phyloP scores from a whole-genome alignment of 1,139 yeast genomes.

The Suhomyces bribrorum region DNA sequence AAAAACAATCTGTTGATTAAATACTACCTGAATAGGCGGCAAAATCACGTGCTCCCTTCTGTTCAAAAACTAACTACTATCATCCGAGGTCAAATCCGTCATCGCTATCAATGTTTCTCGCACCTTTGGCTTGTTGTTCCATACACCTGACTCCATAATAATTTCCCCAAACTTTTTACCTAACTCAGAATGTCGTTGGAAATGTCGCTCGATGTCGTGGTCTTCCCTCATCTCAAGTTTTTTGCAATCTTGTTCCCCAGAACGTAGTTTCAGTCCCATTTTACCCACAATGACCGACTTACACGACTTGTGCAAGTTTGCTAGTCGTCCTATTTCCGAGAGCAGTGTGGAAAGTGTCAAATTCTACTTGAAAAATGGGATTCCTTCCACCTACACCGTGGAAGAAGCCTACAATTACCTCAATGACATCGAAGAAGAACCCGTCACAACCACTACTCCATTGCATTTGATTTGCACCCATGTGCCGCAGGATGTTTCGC shows the following conservation, averaged over 20 bases:
- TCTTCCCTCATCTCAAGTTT: not conserved
- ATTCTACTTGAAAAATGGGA: constrained; percentile 55
- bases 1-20: too few species aligned
- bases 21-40: too few species aligned
- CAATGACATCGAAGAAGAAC: constrained; percentile 40
- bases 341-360: constrained; percentile 47
- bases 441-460: constrained; percentile 63
- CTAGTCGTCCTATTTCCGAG: constrained; percentile 53
- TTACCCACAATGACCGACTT: constrained; percentile 57
- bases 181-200: too few species aligned
- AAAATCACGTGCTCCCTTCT: too few species aligned
- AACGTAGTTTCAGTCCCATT: not conserved
- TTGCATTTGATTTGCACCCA: constrained; percentile 64
- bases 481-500: constrained; percentile 47
- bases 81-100: too few species aligned
- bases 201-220: not conserved
- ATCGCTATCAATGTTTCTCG: too few species aligned
- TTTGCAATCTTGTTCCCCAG: too few species aligned
- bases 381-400: constrained; percentile 80
- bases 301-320: constrained; percentile 65
- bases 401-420: constrained; percentile 70
- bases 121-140: too few species aligned
- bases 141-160: too few species aligned
- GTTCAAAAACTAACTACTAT: too few species aligned
- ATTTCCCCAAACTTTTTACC: too few species aligned